A percentile compares a stretch with the other conserved stretches of the same genome.
These are phyloP conservation scores for Ammopiptanthus mongolicus DNA, from an alignment of 306 rosid genomes.

Conservation along the genomic window DNA sequence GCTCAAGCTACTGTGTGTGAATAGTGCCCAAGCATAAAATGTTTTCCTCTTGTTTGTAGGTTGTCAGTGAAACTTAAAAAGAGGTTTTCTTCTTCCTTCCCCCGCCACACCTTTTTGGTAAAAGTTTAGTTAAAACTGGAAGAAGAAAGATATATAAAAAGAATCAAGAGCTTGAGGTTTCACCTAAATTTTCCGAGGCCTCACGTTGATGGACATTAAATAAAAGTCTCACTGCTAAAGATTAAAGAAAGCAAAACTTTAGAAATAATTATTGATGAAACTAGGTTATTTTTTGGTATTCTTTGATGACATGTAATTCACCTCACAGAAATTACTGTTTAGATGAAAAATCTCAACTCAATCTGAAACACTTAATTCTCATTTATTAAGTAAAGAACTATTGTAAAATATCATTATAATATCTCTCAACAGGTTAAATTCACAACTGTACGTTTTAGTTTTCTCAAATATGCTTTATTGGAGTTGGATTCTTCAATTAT, in stretches of 20 bases:
- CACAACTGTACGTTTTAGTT: background rate
- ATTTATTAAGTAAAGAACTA: background rate
- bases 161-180: background rate
- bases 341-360: background rate
- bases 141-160: background rate
- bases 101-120: background rate
- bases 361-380: background rate
- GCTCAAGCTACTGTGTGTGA: background rate
- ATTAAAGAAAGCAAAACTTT: background rate
- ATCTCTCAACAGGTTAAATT: background rate
- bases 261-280: slow-evolving; percentile 1
- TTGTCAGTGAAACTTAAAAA: background rate
- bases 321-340: background rate
- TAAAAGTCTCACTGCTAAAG: background rate
- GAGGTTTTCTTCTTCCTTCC: background rate
- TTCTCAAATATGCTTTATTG: slow-evolving; percentile 3
- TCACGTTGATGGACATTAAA: background rate
- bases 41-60: background rate
- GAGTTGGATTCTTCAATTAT: slow-evolving; percentile 4
- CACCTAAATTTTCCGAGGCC: background rate
- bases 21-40: background rate
- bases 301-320: background rate
- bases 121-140: background rate
- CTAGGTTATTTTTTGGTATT: background rate
- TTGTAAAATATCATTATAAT: background rate